Evolutionary conservation across 331 rosid genomes (phyloP).

Genomic region (Acacia concinna): DNA sequence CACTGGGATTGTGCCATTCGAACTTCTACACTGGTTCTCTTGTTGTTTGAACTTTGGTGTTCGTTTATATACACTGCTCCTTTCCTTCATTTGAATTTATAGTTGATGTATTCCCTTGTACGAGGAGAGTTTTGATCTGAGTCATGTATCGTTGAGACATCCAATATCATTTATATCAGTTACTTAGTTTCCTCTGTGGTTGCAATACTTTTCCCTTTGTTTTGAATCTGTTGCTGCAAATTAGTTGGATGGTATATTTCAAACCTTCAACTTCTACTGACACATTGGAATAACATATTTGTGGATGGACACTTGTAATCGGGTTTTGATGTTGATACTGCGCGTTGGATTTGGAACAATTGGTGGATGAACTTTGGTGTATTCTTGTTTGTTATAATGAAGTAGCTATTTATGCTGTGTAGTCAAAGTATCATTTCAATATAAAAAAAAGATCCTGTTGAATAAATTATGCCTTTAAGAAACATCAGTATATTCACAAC

Average conservation of each 20-base stretch:
- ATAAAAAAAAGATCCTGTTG: neutral
- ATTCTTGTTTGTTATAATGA: neutral
- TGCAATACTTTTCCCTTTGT: neutral
- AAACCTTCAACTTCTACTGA: neutral
- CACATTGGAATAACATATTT: neutral
- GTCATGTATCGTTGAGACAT: neutral
- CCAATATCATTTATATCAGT: neutral
- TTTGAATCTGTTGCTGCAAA: neutral
- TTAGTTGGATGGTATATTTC: neutral
- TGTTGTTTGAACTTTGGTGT: neutral
- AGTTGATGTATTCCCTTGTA: conserved; percentile 7
- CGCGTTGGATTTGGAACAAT: conserved; percentile 4
- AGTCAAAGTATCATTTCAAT: neutral
- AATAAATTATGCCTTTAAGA: neutral
- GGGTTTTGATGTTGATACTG: conserved; percentile 6
- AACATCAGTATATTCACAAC: neutral
- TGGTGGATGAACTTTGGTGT: neutral
- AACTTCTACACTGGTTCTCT: neutral
- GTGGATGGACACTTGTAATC: neutral
- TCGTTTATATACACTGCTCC: neutral
- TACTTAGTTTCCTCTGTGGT: neutral
- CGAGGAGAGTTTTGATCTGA: conserved; percentile 7
- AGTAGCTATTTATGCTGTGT: neutral
- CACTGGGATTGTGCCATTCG: neutral
- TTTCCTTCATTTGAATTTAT: conserved; percentile 14